Evolutionary conservation across 1,139 yeast genomes (phyloP).

Genomic region (Lodderomyces parapsilosis): DNA sequence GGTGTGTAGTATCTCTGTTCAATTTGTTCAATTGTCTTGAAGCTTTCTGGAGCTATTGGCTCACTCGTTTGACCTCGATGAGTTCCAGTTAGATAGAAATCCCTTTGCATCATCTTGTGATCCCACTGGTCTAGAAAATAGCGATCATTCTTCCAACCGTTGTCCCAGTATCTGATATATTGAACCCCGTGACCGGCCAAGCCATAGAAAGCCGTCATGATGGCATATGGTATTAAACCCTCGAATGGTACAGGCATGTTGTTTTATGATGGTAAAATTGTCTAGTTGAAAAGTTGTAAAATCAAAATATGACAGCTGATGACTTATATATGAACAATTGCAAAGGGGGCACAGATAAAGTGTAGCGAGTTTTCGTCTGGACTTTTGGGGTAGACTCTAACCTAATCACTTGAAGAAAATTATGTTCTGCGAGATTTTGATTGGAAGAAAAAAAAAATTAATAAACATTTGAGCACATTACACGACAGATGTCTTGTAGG

Average conservation of each 20-base stretch:
- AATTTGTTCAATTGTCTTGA: conserved; percentile 37
- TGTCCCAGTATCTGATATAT: conserved; percentile 50
- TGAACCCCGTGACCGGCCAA: conserved; percentile 50
- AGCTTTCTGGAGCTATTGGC: conserved; percentile 72
- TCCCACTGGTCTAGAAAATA: conserved; percentile 48
- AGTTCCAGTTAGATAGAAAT: conserved; percentile 71
- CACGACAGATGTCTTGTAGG: neutral
- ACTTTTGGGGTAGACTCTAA: neutral
- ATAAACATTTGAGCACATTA: neutral
- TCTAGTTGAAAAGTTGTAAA: neutral
- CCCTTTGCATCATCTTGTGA: conserved; percentile 63
- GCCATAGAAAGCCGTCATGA: conserved; percentile 51
- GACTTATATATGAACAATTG: neutral
- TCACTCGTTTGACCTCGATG: conserved; percentile 68
- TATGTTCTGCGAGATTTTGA: conserved; percentile 9
- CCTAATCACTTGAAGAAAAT: conserved; percentile 7
- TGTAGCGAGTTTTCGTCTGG: neutral
- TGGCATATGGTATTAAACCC: conserved; percentile 49
- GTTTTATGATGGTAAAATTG: neutral
- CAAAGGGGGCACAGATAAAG: too few species aligned
- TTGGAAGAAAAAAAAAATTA: conserved; percentile 1
- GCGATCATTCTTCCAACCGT: conserved; percentile 52
- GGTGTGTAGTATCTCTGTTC: conserved; percentile 48
- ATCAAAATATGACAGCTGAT: neutral
- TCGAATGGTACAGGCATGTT: conserved; percentile 51